phyloP scores from a whole-genome alignment of 192 early-diverging fungal species.

The Irineochytrium annulatum region DNA sequence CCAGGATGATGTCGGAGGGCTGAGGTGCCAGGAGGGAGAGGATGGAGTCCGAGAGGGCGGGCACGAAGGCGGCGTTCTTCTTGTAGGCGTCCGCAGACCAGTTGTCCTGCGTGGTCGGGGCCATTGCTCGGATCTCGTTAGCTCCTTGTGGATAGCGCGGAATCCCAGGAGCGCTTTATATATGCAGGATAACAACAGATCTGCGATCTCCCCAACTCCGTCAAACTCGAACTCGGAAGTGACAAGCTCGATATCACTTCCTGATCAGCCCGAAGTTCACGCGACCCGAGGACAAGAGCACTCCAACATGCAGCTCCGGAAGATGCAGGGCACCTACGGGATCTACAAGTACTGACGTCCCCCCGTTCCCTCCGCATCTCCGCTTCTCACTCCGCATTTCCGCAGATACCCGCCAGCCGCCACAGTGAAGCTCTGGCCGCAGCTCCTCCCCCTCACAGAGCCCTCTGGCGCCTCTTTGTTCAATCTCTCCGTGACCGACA shows the following conservation, averaged over 20 bases:
- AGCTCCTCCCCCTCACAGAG: conserved; percentile 17
- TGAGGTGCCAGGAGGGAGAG: conserved; percentile 47
- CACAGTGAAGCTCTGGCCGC: conserved; percentile 4
- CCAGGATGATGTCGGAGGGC: conserved; percentile 54
- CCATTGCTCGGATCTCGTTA: no score
- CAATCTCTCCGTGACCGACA: neutral
- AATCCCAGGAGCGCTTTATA: no score
- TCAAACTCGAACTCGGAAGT: no score
- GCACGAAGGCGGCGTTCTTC: conserved; percentile 57
- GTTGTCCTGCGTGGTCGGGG: no score
- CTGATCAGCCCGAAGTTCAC: no score
- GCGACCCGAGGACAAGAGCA: no score
- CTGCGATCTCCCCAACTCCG: no score
- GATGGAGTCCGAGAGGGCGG: conserved; percentile 44
- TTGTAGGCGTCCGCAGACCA: conserved; percentile 53
- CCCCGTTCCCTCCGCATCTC: neutral
- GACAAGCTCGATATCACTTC: no score
- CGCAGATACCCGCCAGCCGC: conserved; percentile 13
- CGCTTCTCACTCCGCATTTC: neutral
- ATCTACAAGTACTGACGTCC: conserved; percentile 1
- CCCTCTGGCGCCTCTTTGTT: neutral
- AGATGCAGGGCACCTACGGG: neutral
- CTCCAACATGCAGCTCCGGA: neutral
- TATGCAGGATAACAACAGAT: no score
- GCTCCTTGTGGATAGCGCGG: no score